Evolutionary conservation across 768 basidiomycete species (phyloP).

Genomic region (Russula griseocarnosa): DNA sequence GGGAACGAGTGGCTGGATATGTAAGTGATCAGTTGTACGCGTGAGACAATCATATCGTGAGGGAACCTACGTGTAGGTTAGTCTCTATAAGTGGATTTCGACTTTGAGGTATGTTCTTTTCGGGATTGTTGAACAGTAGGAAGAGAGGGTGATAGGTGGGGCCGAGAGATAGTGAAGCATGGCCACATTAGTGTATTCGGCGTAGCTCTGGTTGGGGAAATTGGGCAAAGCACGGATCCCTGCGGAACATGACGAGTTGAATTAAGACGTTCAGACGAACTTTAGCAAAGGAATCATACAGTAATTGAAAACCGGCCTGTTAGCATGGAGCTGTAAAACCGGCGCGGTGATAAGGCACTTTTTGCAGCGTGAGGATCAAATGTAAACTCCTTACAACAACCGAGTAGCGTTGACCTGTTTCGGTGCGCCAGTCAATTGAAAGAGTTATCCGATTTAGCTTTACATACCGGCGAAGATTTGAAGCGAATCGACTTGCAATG

Average conservation of each 20-base stretch:
- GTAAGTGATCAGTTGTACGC: conserved; percentile 9
- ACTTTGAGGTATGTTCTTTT: neutral
- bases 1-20: conserved; percentile 6
- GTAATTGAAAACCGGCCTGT: conserved; percentile 23
- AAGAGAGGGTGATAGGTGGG: neutral
- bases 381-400: conserved; percentile 28
- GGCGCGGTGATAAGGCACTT: neutral
- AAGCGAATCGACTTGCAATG: conserved; percentile 30
- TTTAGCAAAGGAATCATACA: neutral
- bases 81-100: conserved; percentile 10
- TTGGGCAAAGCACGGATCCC: conserved; percentile 22
- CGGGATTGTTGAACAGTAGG: conserved; percentile 1
- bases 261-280: neutral
- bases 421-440: neutral
- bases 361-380: neutral
- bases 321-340: conserved; percentile 23
- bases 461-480: conserved; percentile 30
- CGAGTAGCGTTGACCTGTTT: conserved; percentile 32
- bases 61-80: conserved; percentile 15
- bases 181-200: conserved; percentile 19
- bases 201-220: neutral
- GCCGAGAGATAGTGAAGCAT: conserved; percentile 26
- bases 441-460: neutral
- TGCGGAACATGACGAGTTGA: neutral
- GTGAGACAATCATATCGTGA: neutral